phyloP scores from a whole-genome alignment of 2,329 filamentous ascomycete species.

The Penicillium thymicola region DNA sequence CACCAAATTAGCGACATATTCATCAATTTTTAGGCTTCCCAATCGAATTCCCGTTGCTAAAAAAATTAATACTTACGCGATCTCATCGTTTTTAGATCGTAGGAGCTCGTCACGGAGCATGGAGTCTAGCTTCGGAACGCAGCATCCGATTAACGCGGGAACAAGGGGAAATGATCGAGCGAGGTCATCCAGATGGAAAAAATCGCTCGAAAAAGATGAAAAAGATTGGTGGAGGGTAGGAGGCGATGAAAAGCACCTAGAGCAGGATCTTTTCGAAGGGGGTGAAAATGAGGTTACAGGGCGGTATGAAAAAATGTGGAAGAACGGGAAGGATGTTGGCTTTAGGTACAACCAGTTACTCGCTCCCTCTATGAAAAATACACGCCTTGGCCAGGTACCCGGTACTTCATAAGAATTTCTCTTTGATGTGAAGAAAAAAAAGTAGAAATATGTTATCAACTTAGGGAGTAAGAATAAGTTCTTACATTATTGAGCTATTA shows the following conservation, averaged over 20 bases:
- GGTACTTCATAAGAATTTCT: constrained; percentile 4
- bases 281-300: constrained; percentile 14
- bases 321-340: constrained; percentile 9
- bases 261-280: constrained; percentile 18
- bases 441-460: background rate
- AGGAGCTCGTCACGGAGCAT: constrained; percentile 51
- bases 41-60: constrained; percentile 8
- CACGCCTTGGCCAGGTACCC: constrained; percentile 9
- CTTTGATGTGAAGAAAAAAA: background rate
- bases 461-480: background rate
- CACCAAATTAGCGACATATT: constrained; percentile 38
- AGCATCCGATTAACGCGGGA: constrained; percentile 50
- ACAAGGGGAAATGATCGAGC: constrained; percentile 40
- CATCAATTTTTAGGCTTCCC: constrained; percentile 9
- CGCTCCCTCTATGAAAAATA: constrained; percentile 9
- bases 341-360: constrained; percentile 13
- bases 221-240: constrained; percentile 40
- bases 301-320: constrained; percentile 14
- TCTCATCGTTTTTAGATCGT: constrained; percentile 51
- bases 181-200: constrained; percentile 44
- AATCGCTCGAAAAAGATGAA: constrained; percentile 46
- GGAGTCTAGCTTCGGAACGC: constrained; percentile 47
- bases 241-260: constrained; percentile 31
- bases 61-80: constrained; percentile 46
- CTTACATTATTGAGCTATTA: background rate